Percentiles rank a stretch among this genome's conserved stretches.
These are phyloP conservation scores for Epichloe gansuensis DNA, from an alignment of 2,329 filamentous ascomycete genomes.

Conservation along the genomic window DNA sequence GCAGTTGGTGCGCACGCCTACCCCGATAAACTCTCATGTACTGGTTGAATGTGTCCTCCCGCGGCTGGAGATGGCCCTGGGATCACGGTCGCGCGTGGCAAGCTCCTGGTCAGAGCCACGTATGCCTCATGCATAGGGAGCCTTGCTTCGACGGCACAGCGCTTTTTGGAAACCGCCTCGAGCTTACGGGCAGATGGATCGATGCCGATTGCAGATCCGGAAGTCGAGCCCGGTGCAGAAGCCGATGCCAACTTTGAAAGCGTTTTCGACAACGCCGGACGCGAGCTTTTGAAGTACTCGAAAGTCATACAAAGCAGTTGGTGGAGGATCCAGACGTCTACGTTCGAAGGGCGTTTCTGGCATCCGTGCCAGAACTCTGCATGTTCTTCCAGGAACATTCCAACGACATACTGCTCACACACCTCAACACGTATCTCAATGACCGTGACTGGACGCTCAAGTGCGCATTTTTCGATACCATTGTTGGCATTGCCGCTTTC, in stretches of 20 bases:
- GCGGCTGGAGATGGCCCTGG: slow-evolving; percentile 43
- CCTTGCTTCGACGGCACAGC: slow-evolving; percentile 71
- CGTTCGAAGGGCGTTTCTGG: slow-evolving; percentile 81
- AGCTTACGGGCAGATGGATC: slow-evolving; percentile 76
- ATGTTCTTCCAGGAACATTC: slow-evolving; percentile 90
- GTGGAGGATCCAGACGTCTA: slow-evolving; percentile 77
- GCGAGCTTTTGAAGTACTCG: slow-evolving; percentile 75
- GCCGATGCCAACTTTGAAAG: slow-evolving; percentile 64
- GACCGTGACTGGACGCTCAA: slow-evolving; percentile 94
- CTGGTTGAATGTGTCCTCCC: slow-evolving; percentile 58
- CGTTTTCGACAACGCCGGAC: slow-evolving; percentile 76
- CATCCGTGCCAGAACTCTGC: slow-evolving; percentile 83
- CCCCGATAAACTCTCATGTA: slow-evolving; percentile 59
- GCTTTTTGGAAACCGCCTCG: slow-evolving; percentile 84
- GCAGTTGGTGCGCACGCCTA: slow-evolving; percentile 78
- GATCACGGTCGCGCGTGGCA: slow-evolving; percentile 32
- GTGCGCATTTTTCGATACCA: slow-evolving; percentile 90
- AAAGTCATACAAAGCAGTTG: slow-evolving; percentile 76
- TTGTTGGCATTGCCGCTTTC: slow-evolving; percentile 85
- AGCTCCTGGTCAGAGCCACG: slow-evolving; percentile 70
- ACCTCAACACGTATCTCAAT: slow-evolving; percentile 94
- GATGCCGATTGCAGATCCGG: slow-evolving; percentile 63
- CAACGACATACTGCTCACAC: slow-evolving; percentile 91
- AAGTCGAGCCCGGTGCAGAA: slow-evolving; percentile 59
- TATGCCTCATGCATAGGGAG: slow-evolving; percentile 90